Conservation (phyloP, 129 eudicot genomes). For the Smallanthus sonchifolius region DNA sequence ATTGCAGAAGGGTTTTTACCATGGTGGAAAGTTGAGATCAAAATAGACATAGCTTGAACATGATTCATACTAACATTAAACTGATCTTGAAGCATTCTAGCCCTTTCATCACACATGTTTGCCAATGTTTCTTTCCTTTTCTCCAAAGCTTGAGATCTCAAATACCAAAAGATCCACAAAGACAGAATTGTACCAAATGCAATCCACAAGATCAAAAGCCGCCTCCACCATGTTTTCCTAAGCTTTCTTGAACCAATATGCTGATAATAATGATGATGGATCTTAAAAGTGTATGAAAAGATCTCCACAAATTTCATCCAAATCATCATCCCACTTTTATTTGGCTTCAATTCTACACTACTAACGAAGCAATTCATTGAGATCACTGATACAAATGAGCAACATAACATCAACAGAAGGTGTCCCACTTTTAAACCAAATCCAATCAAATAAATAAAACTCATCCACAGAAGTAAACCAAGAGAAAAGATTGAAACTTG, state of each 20-base stretch:
- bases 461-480: constrained; percentile 58
- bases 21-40: constrained; percentile 96
- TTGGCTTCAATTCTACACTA: constrained; percentile 53
- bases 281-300: constrained; percentile 40
- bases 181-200: constrained; percentile 47
- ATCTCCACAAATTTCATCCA: constrained; percentile 51
- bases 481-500: background rate
- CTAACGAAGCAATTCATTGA: constrained; percentile 61
- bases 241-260: constrained; percentile 46
- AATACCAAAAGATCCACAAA: constrained; percentile 49
- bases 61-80: constrained; percentile 98
- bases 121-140: constrained; percentile 75
- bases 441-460: constrained; percentile 73
- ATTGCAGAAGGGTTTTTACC: constrained; percentile 86
- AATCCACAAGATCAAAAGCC: constrained; percentile 64
- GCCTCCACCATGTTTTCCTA: constrained; percentile 63
- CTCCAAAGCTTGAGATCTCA: constrained; percentile 69
- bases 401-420: constrained; percentile 69
- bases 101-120: constrained; percentile 99
- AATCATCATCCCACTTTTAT: constrained; percentile 30
- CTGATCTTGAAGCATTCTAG: constrained; percentile 99
- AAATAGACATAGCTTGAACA: constrained; percentile 92
- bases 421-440: constrained; percentile 86
- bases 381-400: constrained; percentile 62
- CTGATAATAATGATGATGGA: constrained; percentile 40